These are phyloP conservation scores for Diplodia sapinea DNA, from an alignment of 2,329 filamentous ascomycete species.

Conservation along the genomic window DNA sequence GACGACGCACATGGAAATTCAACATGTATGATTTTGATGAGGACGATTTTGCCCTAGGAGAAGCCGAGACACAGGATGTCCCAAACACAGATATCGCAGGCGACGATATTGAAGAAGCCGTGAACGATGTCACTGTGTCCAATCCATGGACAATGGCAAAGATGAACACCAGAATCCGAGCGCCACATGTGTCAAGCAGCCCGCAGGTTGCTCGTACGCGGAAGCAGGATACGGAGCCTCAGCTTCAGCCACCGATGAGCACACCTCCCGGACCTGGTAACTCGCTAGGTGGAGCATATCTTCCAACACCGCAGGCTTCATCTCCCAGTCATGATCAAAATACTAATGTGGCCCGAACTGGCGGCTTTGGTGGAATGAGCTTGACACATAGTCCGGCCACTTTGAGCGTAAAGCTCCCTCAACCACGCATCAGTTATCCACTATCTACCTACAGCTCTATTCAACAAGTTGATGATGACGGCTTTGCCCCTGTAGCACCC, in stretches of 20 bases:
- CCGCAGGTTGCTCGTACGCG: slow-evolving; percentile 31
- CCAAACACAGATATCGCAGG: slow-evolving; percentile 37
- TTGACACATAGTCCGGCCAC: background rate
- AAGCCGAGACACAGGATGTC: background rate
- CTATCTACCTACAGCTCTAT: background rate
- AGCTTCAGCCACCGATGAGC: slow-evolving; percentile 19
- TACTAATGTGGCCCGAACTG: background rate
- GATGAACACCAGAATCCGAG: slow-evolving; percentile 45
- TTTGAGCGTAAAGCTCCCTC: background rate
- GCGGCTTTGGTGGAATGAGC: background rate
- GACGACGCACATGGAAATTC: slow-evolving; percentile 40
- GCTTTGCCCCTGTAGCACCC: background rate
- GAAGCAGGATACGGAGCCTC: slow-evolving; percentile 33
- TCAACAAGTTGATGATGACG: background rate
- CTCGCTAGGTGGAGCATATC: background rate
- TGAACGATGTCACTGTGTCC: slow-evolving; percentile 38
- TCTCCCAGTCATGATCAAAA: background rate
- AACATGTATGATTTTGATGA: slow-evolving; percentile 50
- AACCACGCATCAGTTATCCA: background rate
- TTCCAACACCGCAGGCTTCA: slow-evolving; percentile 9
- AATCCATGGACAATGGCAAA: slow-evolving; percentile 60
- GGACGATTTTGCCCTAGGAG: slow-evolving; percentile 39
- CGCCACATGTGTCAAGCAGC: background rate
- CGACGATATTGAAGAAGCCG: slow-evolving; percentile 39
- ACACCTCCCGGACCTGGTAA: slow-evolving; percentile 30